Base-by-base conservation (phyloP, 768 basidiomycete species). In the Calocera cornea region DNA sequence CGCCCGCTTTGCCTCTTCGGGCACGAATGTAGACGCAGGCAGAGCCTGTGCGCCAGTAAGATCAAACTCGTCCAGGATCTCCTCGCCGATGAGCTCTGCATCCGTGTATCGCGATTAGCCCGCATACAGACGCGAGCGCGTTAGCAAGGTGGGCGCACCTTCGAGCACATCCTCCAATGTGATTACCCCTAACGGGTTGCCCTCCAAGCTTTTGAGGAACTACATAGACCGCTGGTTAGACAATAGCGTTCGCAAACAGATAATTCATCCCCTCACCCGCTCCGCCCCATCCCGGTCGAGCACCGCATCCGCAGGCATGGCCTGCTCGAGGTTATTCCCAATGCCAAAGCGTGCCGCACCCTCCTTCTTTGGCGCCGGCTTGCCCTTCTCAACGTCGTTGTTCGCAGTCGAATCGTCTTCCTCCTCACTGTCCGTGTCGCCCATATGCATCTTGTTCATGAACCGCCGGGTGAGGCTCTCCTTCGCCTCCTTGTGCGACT, bases 141-240 rank as follows among this genome's bases (percentile, higher is more conserved):
- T 22, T 34, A 67, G 33, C 14, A 34, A 16, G 24, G 3, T 24
- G 40, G 44, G 72, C 73, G 24, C 65, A 88, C 89, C 89, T 84
- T 95, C 93, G 11, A 95, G 80, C 10, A 95, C 90, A 70, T 95
- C 93, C 76, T 95, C 93, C 1, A 95, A 82, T 0, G 93, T 95
- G 69, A 95, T 94, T 72, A 95, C 92, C 64, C 93, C 93, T 29
- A 94, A 80, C 1, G 91, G 92, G 80, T 87, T 88, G 36, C 92
- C 89, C 74, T 94, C 91, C 66, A 92, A 83, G 41, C 83, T 83
- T 79, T 88, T 87, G 75, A 95, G 79, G 78, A 93, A 92, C 85
- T 90, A 72, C 14, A 29, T 54, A 41, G n/a, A n/a, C n/a, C n/a
- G n/a, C n/a, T n/a, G n/a, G n/a, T n/a, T n/a, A n/a, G n/a, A n/a